phyloP scores from a whole-genome alignment of 345 rosid species.

The Ceriops zippeliana region DNA sequence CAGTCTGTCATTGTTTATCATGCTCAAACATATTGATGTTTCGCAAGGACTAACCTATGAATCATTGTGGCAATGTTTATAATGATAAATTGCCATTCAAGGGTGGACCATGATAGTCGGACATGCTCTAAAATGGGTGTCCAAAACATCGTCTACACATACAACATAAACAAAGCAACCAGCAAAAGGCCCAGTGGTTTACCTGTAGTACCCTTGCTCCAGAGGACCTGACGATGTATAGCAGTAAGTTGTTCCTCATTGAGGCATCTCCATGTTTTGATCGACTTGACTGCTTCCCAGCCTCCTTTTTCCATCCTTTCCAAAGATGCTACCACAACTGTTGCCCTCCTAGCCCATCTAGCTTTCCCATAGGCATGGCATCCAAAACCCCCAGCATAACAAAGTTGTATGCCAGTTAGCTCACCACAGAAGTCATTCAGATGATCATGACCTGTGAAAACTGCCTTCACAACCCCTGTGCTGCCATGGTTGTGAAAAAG shows the following conservation, averaged over 20 bases:
- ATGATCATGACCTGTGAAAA: constrained; percentile 89
- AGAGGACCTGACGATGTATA: constrained; percentile 61
- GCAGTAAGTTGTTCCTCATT: constrained; percentile 64
- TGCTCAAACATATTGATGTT: too few species aligned
- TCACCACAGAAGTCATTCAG: constrained; percentile 76
- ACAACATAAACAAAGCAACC: too few species aligned
- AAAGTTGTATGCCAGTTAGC: constrained; percentile 32
- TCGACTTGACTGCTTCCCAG: constrained; percentile 74
- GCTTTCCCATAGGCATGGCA: constrained; percentile 92
- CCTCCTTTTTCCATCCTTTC: constrained; percentile 48
- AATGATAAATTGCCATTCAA: too few species aligned
- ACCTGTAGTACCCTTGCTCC: constrained; percentile 61
- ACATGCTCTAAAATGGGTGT: too few species aligned
- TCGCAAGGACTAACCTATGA: too few species aligned
- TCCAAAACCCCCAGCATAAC: constrained; percentile 37
- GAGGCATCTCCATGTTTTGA: constrained; percentile 88
- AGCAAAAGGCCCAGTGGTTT: not conserved
- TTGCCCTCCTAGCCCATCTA: constrained; percentile 82
- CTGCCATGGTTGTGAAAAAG: constrained; percentile 38
- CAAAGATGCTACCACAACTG: constrained; percentile 66
- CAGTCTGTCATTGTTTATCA: too few species aligned
- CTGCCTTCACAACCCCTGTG: constrained; percentile 82
- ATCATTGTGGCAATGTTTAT: too few species aligned
- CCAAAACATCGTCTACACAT: not conserved
- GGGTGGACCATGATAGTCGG: too few species aligned